A percentile compares a stretch with the other conserved stretches of the same genome.
These are phyloP conservation scores for Cronartium ribicola DNA, from an alignment of 1,284 basidiomycete genomes.

Conservation along the genomic window DNA sequence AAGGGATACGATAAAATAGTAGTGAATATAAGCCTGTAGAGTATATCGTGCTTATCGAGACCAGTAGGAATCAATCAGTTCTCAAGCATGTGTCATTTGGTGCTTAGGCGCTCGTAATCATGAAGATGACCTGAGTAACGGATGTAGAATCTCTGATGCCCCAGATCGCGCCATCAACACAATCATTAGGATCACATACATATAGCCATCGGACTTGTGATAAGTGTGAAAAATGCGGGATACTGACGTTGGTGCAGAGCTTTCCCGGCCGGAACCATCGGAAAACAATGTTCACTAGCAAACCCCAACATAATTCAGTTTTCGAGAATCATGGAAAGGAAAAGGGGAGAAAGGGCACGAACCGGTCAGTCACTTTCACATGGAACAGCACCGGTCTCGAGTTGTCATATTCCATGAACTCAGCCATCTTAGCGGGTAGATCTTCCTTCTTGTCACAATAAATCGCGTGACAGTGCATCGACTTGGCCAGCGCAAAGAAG, in stretches of 20 bases:
- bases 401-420: constrained; percentile 91
- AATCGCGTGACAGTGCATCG: constrained; percentile 89
- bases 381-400: constrained; percentile 83
- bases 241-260: constrained; percentile 70
- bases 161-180: neutral
- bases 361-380: constrained; percentile 84
- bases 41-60: neutral
- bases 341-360: constrained; percentile 46
- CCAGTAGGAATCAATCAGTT: neutral
- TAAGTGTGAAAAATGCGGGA: constrained; percentile 42
- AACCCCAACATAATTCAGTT: constrained; percentile 4
- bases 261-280: constrained; percentile 76
- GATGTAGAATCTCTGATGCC: constrained; percentile 31
- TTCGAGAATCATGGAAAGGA: constrained; percentile 45
- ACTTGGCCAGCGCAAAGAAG: constrained; percentile 64
- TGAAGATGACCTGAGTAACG: constrained; percentile 16
- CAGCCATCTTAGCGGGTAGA: constrained; percentile 90
- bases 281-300: constrained; percentile 42
- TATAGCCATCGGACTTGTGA: neutral
- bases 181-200: neutral
- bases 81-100: constrained; percentile 2
- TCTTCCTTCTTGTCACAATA: constrained; percentile 68
- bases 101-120: neutral
- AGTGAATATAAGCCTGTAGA: neutral
- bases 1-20: neutral